These are phyloP conservation scores for Lecanicillium sp. DNA, from an alignment of 2,329 filamentous ascomycete species.

Conservation along the genomic window DNA sequence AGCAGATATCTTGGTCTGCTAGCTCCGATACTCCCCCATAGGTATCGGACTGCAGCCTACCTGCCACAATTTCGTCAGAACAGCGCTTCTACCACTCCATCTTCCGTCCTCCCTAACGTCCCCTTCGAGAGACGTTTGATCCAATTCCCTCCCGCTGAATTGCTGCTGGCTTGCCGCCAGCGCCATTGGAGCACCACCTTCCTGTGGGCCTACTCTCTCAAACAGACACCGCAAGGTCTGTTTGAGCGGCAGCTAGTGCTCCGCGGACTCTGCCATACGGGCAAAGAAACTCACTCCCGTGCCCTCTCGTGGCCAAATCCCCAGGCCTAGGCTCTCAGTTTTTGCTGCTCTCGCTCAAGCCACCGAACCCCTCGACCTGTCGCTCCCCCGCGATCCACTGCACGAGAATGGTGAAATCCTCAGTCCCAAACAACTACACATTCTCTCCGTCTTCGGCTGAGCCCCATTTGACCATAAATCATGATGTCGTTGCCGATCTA, in stretches of 20 bases:
- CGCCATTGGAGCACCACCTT: slow-evolving; percentile 51
- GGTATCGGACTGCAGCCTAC: slow-evolving; percentile 70
- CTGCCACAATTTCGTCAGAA: slow-evolving; percentile 81
- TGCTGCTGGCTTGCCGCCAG: slow-evolving; percentile 87
- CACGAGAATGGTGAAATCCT: slow-evolving; percentile 65
- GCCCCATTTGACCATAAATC: slow-evolving; percentile 92
- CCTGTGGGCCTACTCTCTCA: slow-evolving; percentile 97
- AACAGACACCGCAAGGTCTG: slow-evolving; percentile 88
- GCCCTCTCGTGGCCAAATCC: slow-evolving; percentile 2
- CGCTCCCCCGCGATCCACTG: slow-evolving; percentile 11
- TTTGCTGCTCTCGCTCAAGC: slow-evolving; percentile 9
- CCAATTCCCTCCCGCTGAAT: slow-evolving; percentile 26
- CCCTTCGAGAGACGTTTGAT: slow-evolving; percentile 56
- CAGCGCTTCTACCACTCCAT: slow-evolving; percentile 77
- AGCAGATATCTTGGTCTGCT: slow-evolving; percentile 44
- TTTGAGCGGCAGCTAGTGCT: slow-evolving; percentile 98
- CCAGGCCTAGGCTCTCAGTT: slow-evolving; percentile 13
- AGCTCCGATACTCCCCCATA: slow-evolving; percentile 72
- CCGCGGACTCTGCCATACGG: slow-evolving; percentile 53
- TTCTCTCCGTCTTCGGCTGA: slow-evolving; percentile 76
- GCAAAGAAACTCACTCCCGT: slow-evolving; percentile 18
- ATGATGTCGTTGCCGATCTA: slow-evolving; percentile 83
- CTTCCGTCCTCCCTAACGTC: slow-evolving; percentile 87
- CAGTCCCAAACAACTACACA: slow-evolving; percentile 73
- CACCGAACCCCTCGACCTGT: slow-evolving; percentile 15